phyloP scores from a whole-genome alignment of 805 yeast species.

The Pichia manshurica region DNA sequence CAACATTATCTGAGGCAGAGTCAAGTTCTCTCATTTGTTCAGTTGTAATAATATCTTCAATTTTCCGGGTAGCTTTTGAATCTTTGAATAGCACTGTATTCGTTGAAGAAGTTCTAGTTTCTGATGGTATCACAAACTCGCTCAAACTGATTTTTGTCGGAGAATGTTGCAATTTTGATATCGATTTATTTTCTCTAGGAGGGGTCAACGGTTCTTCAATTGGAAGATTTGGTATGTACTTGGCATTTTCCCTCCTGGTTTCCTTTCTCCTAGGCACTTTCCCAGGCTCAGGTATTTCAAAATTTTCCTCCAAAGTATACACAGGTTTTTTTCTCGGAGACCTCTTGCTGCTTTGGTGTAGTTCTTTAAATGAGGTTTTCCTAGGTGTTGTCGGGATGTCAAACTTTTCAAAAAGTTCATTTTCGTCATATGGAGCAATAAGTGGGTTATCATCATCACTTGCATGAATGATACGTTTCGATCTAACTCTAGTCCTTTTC shows the following conservation, averaged over 20 bases:
- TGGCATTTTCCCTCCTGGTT: constrained; percentile 8
- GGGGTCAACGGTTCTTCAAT: constrained; percentile 4
- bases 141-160: constrained; percentile 14
- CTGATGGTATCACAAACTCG: constrained; percentile 25
- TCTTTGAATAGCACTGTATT: constrained; percentile 3
- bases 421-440: constrained; percentile 7
- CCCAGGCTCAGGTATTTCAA: background rate
- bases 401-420: constrained; percentile 15
- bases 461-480: background rate
- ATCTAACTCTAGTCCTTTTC: background rate
- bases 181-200: background rate
- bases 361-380: background rate
- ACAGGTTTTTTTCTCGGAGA: background rate
- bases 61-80: background rate
- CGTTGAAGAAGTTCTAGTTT: background rate
- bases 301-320: background rate
- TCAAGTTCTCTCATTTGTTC: constrained; percentile 1
- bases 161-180: constrained; percentile 15
- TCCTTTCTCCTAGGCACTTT: constrained; percentile 12
- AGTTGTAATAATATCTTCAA: constrained; percentile 18
- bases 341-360: background rate
- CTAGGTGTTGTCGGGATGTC: constrained; percentile 5
- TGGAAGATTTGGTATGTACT: constrained; percentile 13
- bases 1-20: constrained; percentile 5
- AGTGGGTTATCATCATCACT: constrained; percentile 8